Base-by-base conservation (phyloP, 768 basidiomycete genomes). In the Sutorius australiensis region DNA sequence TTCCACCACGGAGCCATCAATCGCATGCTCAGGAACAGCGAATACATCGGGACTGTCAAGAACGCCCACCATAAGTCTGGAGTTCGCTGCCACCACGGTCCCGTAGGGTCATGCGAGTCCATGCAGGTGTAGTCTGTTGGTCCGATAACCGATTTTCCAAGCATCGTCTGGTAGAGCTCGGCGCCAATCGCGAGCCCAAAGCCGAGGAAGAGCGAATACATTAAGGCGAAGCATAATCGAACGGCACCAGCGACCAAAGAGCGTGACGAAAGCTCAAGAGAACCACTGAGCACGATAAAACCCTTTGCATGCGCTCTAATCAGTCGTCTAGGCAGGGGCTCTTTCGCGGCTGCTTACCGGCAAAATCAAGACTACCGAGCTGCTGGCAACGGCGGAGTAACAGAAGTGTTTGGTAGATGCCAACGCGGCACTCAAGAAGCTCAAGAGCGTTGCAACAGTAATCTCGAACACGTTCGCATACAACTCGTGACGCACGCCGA, bases 211-310 rank as follows among this genome's bases (percentile, higher is more conserved):
- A 86, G 74, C n/a, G 87, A 84, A 63, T 93, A 94, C 51, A 88
- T 78, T 48, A 89, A 75, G 24, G 88, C 80, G 61, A 88, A 93
- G 59, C 87, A 88, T 14, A 93, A 75, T 36, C 89, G 79, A 31
- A 93, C 90, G 11, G 89, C 85, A n/a, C 92, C 90, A 0, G 89
- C 77, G 30, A 92, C 82, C 61, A 95, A 85, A 56, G 88, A 89
- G 16, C 89, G 80, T 3, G 89, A 86, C 53, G 89, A 81, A 19
- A 92, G 71, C 64, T 93, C 92, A 30, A 93, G 80, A 11, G 84
- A 79, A 45, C 87, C 92, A 60, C 75, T 79, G 13, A 88, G 77
- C 10, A 88, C 82, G 46, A 87, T 80, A 54, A 86, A 86, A 7
- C 87, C 86, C 72, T 75, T 51, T 34, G 16, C 54, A 51, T 40